Conservation (phyloP, 305 asterid species). For the Stenogyne calaminthoides region DNA sequence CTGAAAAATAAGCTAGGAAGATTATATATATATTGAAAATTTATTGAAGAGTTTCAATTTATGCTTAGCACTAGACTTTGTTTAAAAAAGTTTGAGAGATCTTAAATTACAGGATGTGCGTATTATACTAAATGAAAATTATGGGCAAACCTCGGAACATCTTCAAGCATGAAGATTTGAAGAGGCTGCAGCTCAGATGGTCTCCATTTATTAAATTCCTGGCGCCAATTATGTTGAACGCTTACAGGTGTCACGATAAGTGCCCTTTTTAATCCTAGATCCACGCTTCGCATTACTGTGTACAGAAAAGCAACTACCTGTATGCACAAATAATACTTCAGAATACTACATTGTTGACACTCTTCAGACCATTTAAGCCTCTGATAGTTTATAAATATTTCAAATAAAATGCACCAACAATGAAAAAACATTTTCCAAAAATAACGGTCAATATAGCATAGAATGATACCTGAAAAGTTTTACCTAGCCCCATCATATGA, state of each 20-base stretch:
- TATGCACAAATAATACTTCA: constrained; percentile 24
- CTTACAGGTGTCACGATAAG: constrained; percentile 84
- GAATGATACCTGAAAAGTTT: constrained; percentile 80
- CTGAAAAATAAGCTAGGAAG: constrained; percentile 32
- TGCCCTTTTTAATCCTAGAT: constrained; percentile 70
- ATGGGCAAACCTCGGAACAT: constrained; percentile 64
- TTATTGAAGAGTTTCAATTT: neutral
- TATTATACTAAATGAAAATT: neutral
- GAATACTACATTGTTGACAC: constrained; percentile 6
- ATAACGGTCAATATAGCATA: neutral
- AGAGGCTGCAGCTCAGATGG: constrained; percentile 80
- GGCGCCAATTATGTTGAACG: constrained; percentile 87
- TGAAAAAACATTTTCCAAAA: neutral
- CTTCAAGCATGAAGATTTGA: constrained; percentile 81
- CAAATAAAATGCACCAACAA: too few relatives aligned
- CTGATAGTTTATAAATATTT: too few relatives aligned
- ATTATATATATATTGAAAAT: neutral
- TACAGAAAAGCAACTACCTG: constrained; percentile 85
- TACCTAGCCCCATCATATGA: constrained; percentile 93
- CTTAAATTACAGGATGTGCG: neutral
- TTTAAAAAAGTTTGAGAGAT: neutral
- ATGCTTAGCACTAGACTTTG: neutral
- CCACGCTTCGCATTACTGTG: constrained; percentile 74
- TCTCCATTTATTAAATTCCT: constrained; percentile 75
- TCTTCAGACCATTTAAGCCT: neutral